Conservation (phyloP, 2,329 filamentous ascomycete species). For the Penicillium olsonii region DNA sequence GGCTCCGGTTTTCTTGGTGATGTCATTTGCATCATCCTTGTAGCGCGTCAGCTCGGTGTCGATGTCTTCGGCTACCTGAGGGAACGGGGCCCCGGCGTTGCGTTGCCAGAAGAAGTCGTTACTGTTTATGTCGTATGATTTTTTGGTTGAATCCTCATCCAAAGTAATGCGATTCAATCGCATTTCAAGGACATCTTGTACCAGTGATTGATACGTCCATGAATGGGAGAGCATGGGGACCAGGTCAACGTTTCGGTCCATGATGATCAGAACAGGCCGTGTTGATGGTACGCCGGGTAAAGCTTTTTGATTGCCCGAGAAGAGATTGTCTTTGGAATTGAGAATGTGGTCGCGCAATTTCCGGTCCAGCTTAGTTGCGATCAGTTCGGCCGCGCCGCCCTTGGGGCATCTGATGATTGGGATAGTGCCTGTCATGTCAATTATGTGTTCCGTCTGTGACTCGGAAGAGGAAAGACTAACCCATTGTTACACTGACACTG, state of each 20-base stretch:
- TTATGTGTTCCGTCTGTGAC: constrained; percentile 5
- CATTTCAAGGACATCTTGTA: constrained; percentile 76
- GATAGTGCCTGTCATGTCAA: constrained; percentile 67
- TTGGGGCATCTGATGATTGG: constrained; percentile 95
- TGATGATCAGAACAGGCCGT: constrained; percentile 85
- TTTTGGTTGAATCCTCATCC: constrained; percentile 78
- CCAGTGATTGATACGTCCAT: constrained; percentile 84
- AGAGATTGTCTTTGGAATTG: constrained; percentile 97
- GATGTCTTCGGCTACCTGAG: constrained; percentile 94
- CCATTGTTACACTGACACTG: constrained; percentile 98
- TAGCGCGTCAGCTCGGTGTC: constrained; percentile 91
- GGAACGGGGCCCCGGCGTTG: constrained; percentile 88
- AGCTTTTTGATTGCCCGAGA: constrained; percentile 69
- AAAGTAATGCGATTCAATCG: constrained; percentile 92
- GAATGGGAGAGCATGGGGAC: constrained; percentile 99
- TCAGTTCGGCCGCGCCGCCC: constrained; percentile 88
- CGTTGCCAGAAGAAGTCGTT: constrained; percentile 97
- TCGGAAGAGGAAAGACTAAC: constrained; percentile 48
- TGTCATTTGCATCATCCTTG: constrained; percentile 90
- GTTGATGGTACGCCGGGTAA: constrained; percentile 66
- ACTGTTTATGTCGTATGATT: constrained; percentile 83
- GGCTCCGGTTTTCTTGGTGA: constrained; percentile 93
- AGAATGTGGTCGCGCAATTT: constrained; percentile 95
- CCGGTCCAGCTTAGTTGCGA: constrained; percentile 88
- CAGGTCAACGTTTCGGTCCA: constrained; percentile 93